Conservation (phyloP, 2,329 filamentous ascomycete genomes). For the Pestalotiopsis sp. region DNA sequence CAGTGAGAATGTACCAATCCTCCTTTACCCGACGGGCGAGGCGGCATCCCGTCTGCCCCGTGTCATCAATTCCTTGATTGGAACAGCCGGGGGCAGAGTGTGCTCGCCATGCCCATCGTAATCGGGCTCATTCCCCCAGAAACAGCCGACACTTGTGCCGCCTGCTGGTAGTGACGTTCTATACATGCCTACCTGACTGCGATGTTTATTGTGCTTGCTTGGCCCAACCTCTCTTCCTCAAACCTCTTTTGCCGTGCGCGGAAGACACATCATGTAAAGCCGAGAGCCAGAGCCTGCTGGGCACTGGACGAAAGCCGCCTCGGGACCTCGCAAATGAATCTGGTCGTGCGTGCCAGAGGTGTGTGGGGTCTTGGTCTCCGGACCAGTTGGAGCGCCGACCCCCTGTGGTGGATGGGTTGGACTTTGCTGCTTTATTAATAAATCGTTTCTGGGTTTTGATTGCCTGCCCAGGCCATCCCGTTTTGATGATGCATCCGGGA, state of each 20-base stretch:
- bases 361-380: slow-evolving; percentile 5
- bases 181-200: not conserved
- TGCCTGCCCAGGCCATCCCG: not conserved
- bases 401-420: not conserved
- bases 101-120: not conserved
- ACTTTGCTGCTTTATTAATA: not conserved
- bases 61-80: not conserved
- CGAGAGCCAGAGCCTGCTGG: not conserved
- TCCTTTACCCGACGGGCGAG: slow-evolving; percentile 12
- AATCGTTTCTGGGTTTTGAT: slow-evolving; percentile 1
- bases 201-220: not conserved
- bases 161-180: not conserved
- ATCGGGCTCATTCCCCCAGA: not conserved
- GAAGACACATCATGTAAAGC: no score
- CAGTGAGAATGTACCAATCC: not conserved
- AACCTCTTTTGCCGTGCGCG: not conserved
- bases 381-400: slow-evolving; percentile 10
- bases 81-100: slow-evolving; percentile 1
- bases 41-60: slow-evolving; percentile 1
- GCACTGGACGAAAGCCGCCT: not conserved
- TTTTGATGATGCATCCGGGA: not conserved
- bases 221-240: not conserved
- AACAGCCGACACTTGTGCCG: not conserved
- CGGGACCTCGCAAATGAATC: not conserved
- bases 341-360: slow-evolving; percentile 5